Conservation (phyloP, 1,284 basidiomycete genomes). For the Athelia psychrophila region DNA sequence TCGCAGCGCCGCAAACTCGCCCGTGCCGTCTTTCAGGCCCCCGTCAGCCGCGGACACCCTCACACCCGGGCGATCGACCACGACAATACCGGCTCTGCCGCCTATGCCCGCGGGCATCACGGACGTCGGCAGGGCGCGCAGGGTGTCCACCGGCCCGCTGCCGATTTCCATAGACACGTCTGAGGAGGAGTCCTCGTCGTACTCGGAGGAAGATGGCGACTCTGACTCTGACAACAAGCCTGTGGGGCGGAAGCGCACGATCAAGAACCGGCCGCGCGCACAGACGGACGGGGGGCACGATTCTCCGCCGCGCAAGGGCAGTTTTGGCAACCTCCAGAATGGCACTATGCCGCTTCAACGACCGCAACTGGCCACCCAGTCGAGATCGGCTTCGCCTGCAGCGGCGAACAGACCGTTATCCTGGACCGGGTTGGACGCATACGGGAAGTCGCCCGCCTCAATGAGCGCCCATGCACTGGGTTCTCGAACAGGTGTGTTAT, state of each 20-base stretch:
- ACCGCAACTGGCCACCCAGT: not conserved
- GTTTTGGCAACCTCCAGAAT: not conserved
- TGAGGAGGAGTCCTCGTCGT: constrained; percentile 30
- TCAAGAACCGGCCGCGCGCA: constrained; percentile 11
- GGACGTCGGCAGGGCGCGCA: not conserved
- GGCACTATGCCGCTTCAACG: not conserved
- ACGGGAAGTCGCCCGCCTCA: constrained; percentile 21
- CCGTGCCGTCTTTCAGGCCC: constrained; percentile 49
- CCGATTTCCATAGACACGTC: constrained; percentile 2
- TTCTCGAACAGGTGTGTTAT: not conserved
- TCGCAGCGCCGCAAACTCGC: constrained; percentile 57
- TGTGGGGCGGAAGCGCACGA: constrained; percentile 16
- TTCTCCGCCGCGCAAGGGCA: constrained; percentile 12
- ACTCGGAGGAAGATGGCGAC: constrained; percentile 6
- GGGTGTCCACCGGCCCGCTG: constrained; percentile 9
- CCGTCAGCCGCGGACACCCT: constrained; percentile 30
- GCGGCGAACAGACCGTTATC: constrained; percentile 3
- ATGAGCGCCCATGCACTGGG: constrained; percentile 1
- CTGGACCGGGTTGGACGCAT: constrained; percentile 13
- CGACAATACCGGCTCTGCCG: constrained; percentile 4
- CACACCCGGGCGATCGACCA: constrained; percentile 12
- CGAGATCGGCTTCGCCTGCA: not conserved
- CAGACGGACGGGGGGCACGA: constrained; percentile 29
- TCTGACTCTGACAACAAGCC: constrained; percentile 4
- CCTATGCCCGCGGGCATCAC: not conserved